Percentiles rank a stretch among this genome's conserved stretches.
Evolutionary conservation across 208 protist genomes (phyloP).

Genomic region (Trypanosoma platydactyli): DNA sequence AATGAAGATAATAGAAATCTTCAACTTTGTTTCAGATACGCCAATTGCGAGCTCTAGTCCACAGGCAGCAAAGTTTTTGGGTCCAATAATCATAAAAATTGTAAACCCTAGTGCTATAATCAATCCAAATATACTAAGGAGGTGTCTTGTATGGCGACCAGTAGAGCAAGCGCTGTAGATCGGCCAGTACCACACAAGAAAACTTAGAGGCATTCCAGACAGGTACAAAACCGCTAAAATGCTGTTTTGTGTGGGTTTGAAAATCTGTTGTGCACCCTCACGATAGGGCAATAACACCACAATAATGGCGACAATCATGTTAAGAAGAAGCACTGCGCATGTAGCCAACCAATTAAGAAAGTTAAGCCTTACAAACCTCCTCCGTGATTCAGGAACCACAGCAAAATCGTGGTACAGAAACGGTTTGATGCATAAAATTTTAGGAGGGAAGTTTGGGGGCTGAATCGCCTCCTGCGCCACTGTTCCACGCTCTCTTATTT

Average conservation of each 20-base stretch:
- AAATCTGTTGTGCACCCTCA: conserved; percentile 19
- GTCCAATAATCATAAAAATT: conserved; percentile 59
- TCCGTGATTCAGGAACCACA: conserved; percentile 38
- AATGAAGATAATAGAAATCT: conserved; percentile 38
- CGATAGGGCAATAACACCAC: conserved; percentile 35
- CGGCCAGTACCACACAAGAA: conserved; percentile 72
- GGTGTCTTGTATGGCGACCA: conserved; percentile 40
- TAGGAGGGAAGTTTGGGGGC: conserved; percentile 70
- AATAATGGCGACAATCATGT: conserved; percentile 47
- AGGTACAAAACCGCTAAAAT: conserved; percentile 57
- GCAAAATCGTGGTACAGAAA: conserved; percentile 69
- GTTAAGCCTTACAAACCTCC: conserved; percentile 48
- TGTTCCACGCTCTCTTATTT: conserved; percentile 32
- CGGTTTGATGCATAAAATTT: conserved; percentile 68
- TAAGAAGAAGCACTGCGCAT: conserved; percentile 52
- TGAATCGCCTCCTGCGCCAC: conserved; percentile 16
- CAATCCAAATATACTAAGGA: conserved; percentile 58
- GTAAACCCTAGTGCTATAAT: conserved; percentile 47
- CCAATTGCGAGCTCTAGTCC: conserved; percentile 46
- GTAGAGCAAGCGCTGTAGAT: conserved; percentile 59
- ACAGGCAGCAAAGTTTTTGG: conserved; percentile 42
- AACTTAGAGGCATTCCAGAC: conserved; percentile 60
- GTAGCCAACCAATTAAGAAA: conserved; percentile 74
- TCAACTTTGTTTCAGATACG: conserved; percentile 32
- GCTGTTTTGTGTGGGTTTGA: conserved; percentile 43